Evolutionary conservation across 2,329 filamentous ascomycete species (phyloP).

Genomic region (Cryphonectria parasitica): DNA sequence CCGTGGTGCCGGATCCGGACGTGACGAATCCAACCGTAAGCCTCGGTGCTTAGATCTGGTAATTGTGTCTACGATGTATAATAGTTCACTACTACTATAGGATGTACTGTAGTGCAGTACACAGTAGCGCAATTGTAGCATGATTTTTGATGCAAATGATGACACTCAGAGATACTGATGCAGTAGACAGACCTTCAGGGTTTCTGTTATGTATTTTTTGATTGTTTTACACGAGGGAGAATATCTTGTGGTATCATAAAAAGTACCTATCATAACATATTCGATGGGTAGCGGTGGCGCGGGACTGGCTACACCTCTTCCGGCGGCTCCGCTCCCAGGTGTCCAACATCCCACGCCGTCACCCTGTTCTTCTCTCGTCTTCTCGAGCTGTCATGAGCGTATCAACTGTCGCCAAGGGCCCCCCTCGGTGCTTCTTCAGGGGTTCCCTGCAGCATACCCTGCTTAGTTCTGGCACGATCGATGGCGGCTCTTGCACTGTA

Average conservation of each 20-base stretch:
- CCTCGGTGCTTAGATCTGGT: not conserved
- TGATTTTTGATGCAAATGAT: not conserved
- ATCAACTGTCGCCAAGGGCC: not conserved
- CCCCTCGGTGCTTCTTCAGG: not conserved
- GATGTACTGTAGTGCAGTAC: not conserved
- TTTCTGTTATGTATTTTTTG: too few species aligned
- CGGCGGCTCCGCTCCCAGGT: slow-evolving; percentile 4
- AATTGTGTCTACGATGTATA: not conserved
- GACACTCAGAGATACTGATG: not conserved
- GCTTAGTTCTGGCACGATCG: not conserved
- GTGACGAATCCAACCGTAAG: not conserved
- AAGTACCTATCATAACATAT: not conserved
- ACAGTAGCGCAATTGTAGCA: not conserved
- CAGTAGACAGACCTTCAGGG: too few species aligned
- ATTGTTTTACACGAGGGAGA: too few species aligned
- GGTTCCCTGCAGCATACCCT: not conserved
- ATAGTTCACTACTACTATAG: not conserved
- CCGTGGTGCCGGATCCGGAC: not conserved
- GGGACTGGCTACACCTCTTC: not conserved
- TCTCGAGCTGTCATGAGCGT: not conserved
- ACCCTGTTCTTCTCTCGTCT: not conserved
- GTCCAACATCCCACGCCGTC: slow-evolving; percentile 4
- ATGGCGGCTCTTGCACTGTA: slow-evolving; percentile 8
- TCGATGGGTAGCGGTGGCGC: not conserved
- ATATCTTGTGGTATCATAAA: too few species aligned